A percentile compares a stretch with the other conserved stretches of the same genome.
Conservation (phyloP, 192 early-diverging fungal genomes). For the Coemansia sp. region DNA sequence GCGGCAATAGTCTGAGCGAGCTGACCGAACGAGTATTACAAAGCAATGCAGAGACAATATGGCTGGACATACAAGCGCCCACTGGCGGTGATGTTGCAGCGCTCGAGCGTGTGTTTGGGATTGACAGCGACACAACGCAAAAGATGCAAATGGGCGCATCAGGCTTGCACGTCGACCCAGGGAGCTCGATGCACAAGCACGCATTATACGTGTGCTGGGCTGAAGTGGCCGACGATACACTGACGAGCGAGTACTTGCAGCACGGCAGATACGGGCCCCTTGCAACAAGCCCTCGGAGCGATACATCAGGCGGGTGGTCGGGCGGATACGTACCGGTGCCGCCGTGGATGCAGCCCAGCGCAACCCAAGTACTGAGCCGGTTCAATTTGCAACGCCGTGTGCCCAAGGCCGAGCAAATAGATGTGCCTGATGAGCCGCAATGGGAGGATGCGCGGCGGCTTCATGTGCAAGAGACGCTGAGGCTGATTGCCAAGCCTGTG, state of each 20-base stretch:
- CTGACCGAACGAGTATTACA: conserved; percentile 19
- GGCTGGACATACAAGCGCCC: conserved; percentile 39
- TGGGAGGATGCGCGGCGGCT: conserved; percentile 24
- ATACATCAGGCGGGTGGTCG: conserved; percentile 9
- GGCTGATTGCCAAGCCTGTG: conserved; percentile 27
- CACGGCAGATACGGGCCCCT: not conserved
- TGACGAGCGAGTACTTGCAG: conserved; percentile 19
- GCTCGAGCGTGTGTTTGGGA: conserved; percentile 36
- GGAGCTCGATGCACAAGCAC: conserved; percentile 15
- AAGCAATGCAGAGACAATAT: conserved; percentile 19
- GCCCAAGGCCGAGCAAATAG: not conserved
- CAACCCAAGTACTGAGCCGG: conserved; percentile 38
- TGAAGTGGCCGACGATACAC: conserved; percentile 21
- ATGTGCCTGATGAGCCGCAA: not conserved
- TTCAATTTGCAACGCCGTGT: conserved; percentile 19
- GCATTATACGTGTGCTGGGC: conserved; percentile 50
- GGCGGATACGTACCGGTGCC: conserved; percentile 43
- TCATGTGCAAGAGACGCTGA: conserved; percentile 28
- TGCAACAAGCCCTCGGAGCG: not conserved
- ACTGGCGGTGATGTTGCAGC: conserved; percentile 27
- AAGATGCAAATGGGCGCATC: conserved; percentile 9
- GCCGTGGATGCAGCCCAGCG: conserved; percentile 53
- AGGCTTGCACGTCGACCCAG: conserved; percentile 9
- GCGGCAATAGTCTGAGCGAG: conserved; percentile 9
- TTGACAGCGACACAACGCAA: conserved; percentile 8